A percentile compares a stretch with the other conserved stretches of the same genome.
These are phyloP conservation scores for Rhizophagus prolifer DNA, from an alignment of 192 early-diverging fungal species.

Conservation along the genomic window DNA sequence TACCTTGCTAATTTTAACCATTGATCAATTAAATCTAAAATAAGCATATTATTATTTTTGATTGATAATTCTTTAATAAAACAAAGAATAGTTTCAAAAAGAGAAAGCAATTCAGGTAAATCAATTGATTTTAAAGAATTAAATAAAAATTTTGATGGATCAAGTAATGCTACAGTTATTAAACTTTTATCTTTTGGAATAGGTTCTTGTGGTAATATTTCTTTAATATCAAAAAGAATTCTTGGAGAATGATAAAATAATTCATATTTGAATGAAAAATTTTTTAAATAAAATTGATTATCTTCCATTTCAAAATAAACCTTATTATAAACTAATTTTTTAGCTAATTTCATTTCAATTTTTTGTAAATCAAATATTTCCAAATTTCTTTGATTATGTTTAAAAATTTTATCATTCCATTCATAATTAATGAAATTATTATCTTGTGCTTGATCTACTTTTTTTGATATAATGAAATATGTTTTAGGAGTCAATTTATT, in stretches of 20 bases:
- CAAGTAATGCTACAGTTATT: background rate
- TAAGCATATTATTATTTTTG: background rate
- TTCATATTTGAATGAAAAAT: slow-evolving; percentile 20
- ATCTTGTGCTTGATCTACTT: too few relatives aligned
- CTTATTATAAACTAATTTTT: slow-evolving; percentile 7
- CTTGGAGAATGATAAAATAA: slow-evolving; percentile 4
- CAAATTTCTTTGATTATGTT: slow-evolving; percentile 16
- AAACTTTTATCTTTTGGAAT: background rate
- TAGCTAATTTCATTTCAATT: slow-evolving; percentile 18
- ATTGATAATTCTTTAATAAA: slow-evolving; percentile 25
- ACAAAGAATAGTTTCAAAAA: slow-evolving; percentile 18
- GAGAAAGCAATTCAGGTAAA: slow-evolving; percentile 10
- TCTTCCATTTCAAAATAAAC: background rate
- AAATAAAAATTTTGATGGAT: background rate
- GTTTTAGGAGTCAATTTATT: too few relatives aligned
- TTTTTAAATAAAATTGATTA: background rate
- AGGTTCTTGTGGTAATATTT: slow-evolving; percentile 13
- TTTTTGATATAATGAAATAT: too few relatives aligned
- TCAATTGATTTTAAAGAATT: background rate
- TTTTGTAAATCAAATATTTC: slow-evolving; percentile 23
- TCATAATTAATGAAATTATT: slow-evolving; percentile 23
- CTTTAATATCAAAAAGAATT: slow-evolving; percentile 19
- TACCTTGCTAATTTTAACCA: slow-evolving; percentile 14
- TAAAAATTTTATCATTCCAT: slow-evolving; percentile 4
- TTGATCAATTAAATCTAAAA: slow-evolving; percentile 24